Conservation (phyloP, 768 basidiomycete genomes). For the Mycena albidolilacea region DNA sequence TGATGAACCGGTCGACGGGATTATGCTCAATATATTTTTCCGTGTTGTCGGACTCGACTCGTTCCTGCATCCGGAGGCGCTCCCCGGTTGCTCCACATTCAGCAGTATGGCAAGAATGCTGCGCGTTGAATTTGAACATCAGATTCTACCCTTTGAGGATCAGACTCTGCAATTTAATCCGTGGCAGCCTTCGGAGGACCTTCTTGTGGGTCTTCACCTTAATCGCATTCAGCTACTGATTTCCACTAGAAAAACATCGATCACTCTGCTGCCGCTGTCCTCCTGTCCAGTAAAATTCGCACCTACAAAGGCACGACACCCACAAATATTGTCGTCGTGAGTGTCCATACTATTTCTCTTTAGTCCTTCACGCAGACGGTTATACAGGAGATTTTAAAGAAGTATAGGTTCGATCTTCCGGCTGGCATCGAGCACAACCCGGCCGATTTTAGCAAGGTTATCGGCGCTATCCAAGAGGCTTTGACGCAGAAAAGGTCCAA, state of each 20-base stretch:
- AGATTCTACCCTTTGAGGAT: not conserved
- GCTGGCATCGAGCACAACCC: constrained; percentile 41
- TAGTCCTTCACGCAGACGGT: not conserved
- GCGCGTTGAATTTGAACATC: constrained; percentile 44
- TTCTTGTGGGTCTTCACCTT: constrained; percentile 16
- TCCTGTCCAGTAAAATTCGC: constrained; percentile 44
- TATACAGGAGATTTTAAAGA: not conserved
- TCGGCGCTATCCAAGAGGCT: constrained; percentile 33
- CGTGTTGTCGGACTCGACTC: constrained; percentile 20
- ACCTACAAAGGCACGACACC: constrained; percentile 43
- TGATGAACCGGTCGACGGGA: constrained; percentile 32
- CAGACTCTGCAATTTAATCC: not conserved
- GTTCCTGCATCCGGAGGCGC: constrained; percentile 36
- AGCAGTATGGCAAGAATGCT: constrained; percentile 42
- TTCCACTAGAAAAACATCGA: constrained; percentile 42
- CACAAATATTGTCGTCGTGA: constrained; percentile 42
- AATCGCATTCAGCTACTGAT: not conserved
- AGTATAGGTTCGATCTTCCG: constrained; percentile 37
- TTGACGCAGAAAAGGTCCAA: constrained; percentile 42
- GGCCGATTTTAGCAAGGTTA: constrained; percentile 38
- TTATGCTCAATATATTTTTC: constrained; percentile 33
- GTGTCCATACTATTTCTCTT: constrained; percentile 10
- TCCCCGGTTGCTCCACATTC: constrained; percentile 34
- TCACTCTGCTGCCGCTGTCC: constrained; percentile 37
- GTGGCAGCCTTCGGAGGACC: constrained; percentile 17